Base-by-base conservation (phyloP, 495 filamentous ascomycete genomes). In the Chaetomium cochliodes region DNA sequence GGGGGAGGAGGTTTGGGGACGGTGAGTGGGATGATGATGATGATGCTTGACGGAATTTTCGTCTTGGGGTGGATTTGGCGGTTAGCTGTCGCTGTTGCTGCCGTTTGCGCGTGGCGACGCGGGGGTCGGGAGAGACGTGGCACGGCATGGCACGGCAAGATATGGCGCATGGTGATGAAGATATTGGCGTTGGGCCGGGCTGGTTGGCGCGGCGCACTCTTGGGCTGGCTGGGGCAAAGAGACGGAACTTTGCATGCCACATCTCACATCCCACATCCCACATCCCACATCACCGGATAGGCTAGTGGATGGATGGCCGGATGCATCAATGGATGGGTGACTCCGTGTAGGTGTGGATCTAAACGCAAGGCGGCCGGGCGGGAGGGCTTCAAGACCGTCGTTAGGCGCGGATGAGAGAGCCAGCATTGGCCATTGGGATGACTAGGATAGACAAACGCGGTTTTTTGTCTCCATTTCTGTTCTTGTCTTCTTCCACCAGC, bases 11-110 rank as follows among this genome's bases (percentile, higher is more conserved):
- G 73, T 81, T 76, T 71, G 76, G 71, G 18, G 79, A 78, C 67
- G 78, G 78, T 68, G 78, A 80, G 66, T 82, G 80, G 80, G 80
- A 82, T 65, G 79, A 79, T 69, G 52, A 79, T 69, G 52, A 41
- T 23, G 20, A 63, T 30, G 52, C 3, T 37, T 33, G 26, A 18
- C 13, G 20, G 11, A 7, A 37, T 37, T 25, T 28, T 9, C n/a
- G 26, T 26, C 22, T 26, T 23, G n/a, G n/a, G n/a, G n/a, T 26
- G 49, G 11, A 3, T 26, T 26, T 52, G 23, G 49, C 18, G 7
- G 20, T 47, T 47, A 3, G 44, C 44, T 47, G 6, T 30, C 28
- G 44, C 44, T 47, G 6, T 30, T 6, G 44, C 44, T 47, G 16
- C 44, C n/a, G 16, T 47, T 20, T 18, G n/a, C 18, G n/a, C 5